Base-by-base conservation (phyloP, 441 rosid genomes). In the Viola pubescens region DNA sequence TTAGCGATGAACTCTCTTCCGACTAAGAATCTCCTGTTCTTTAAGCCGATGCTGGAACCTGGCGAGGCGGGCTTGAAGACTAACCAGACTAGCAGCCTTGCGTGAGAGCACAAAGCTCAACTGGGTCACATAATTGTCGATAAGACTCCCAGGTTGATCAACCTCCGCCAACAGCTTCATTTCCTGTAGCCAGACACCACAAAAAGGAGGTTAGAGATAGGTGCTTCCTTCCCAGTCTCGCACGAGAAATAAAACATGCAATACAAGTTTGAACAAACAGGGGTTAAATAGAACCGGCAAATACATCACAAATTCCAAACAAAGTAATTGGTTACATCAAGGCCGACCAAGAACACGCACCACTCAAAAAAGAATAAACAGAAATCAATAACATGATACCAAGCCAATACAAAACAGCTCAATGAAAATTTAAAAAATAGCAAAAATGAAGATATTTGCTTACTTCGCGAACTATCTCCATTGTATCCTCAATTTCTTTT, bases 401-500 rank as follows among this genome's bases (percentile, higher is more conserved):
- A 5, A 12, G 34, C 5, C 4, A 62, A 19, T 0, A 4, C 5
- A 63, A 55, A 55, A 48, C 6, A 47, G 16, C 14, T 49, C 12
- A 60, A 34, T 11, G 16, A 11, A n/a, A 14, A 39, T 1, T 47
- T 13, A 26, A 6, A 8, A 58, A 8, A 48, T 9, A 58, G 3
- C 11, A 6, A 42, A 16, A 51, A 19, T 4, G 57, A 39, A 7
- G 13, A 34, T 58, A 38, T 38, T 52, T 58, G 52, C 86, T 79
- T 81, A 88, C 98, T 78, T 94, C 99, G 2, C 95, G 97, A 63
- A 88, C 97, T 62, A 90, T 90, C 74, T 88, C 97, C 97, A 94
- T 94, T 10, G 97, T 94, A 66, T 94, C 96, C 80, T 94, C 99
- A n/a, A 90, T 94, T 78, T 94, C 97, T 81, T 94, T 90, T 73